Base-by-base conservation (phyloP, 306 rosid genomes). In the Styphnolobium japonicum region DNA sequence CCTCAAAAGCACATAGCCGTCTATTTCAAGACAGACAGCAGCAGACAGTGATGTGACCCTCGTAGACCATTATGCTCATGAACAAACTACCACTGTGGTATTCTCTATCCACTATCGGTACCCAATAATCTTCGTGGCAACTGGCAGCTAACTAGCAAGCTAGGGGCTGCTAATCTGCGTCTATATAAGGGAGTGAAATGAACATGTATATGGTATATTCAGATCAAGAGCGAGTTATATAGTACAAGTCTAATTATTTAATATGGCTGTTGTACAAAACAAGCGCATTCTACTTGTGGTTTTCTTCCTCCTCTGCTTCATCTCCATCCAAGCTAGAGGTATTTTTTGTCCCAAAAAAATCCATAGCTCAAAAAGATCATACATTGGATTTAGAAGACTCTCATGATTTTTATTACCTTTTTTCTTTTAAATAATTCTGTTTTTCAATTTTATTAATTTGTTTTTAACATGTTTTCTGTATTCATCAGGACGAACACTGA, bases 1-100 rank as follows among this genome's bases (percentile, higher is more conserved):
- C 48, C 69, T 61, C 5, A 36, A 71, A 77, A 73, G 42, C 70
- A 81, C 73, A 65, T 2, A 42, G 53, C 49, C 51, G 15, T 82
- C 78, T 37, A 62, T 78, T 75, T 83, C 80, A 39, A 43, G 46
- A 67, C 60, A 85, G 91, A 89, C 89, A 81, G 51, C 27, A 86
- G 78, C 29, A 86, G 88, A 92, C 97, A 92, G 11, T 79, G 97
- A 93, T 85, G 85, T 70, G 89, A 90, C 88, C 79, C 71, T 74
- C 64, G 45, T 77, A 74, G 82, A 86, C 88, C 79, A 73, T 53
- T 56, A 71, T 57, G 77, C 80, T 83, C 82, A 71, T 77, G 23
- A 66, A 63, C 85, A 82, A 66, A 85, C 78, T 80, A 52, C 89
- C 73, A 75, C 73, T 57, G 72, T 37, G 51, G 63, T 12, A 53